These are phyloP conservation scores for Aspergillus sclerotiicarbonarius DNA, from an alignment of 495 filamentous ascomycete genomes.

Conservation along the genomic window DNA sequence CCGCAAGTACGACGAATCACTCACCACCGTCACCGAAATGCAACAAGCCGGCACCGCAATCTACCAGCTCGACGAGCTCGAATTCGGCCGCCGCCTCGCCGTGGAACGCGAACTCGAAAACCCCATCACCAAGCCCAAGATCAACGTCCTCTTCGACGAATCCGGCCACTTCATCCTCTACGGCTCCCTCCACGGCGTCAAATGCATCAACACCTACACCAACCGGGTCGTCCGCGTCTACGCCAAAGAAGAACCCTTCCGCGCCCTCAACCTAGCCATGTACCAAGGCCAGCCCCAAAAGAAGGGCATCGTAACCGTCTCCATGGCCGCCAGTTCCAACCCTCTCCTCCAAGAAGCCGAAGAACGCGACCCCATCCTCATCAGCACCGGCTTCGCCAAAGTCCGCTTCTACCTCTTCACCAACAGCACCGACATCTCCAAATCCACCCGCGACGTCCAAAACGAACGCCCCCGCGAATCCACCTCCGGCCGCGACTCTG, in stretches of 20 bases:
- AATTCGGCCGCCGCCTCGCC: slow-evolving; percentile 87
- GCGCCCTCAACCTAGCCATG: slow-evolving; percentile 76
- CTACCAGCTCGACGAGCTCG: slow-evolving; percentile 77
- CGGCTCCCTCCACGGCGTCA: slow-evolving; percentile 85
- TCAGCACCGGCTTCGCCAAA: slow-evolving; percentile 81
- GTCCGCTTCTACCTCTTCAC: slow-evolving; percentile 98
- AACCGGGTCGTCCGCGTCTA: slow-evolving; percentile 87
- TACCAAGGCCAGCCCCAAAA: slow-evolving; percentile 95
- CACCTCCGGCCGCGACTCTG: slow-evolving; percentile 35
- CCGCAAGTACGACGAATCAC: slow-evolving; percentile 91
- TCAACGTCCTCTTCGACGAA: slow-evolving; percentile 92
- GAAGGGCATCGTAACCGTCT: slow-evolving; percentile 89
- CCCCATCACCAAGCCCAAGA: slow-evolving; percentile 61
- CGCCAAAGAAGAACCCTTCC: slow-evolving; percentile 82
- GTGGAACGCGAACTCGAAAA: slow-evolving; percentile 83
- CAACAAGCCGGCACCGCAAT: slow-evolving; percentile 84
- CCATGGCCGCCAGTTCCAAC: slow-evolving; percentile 94
- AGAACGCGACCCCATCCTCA: slow-evolving; percentile 83
- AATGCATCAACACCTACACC: slow-evolving; percentile 92
- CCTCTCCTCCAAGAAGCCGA: slow-evolving; percentile 92
- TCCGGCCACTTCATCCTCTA: slow-evolving; percentile 94
- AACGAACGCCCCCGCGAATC: slow-evolving; percentile 79
- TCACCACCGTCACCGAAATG: slow-evolving; percentile 83
- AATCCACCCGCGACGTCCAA: slow-evolving; percentile 84
- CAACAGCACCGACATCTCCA: slow-evolving; percentile 79